Conservation (phyloP, 108 stramenopile species). For the Cyclotella sp. region DNA sequence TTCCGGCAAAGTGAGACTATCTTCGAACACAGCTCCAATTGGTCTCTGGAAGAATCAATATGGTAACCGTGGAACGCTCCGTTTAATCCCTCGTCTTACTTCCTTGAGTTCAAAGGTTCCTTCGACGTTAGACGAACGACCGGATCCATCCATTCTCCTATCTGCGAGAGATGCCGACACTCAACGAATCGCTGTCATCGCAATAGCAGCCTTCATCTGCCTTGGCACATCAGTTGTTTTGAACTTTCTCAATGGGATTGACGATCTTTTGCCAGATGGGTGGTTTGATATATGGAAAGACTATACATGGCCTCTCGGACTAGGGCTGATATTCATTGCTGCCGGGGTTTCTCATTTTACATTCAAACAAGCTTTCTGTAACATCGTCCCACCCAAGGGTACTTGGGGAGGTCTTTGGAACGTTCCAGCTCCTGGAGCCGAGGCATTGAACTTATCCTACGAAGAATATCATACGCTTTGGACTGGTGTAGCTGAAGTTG, state of each 20-base stretch:
- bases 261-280: slow-evolving; percentile 60
- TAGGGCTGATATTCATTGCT: slow-evolving; percentile 75
- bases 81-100: not conserved
- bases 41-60: too few relatives aligned
- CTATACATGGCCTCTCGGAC: slow-evolving; percentile 68
- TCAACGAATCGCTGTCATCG: slow-evolving; percentile 57
- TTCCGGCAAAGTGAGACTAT: too few relatives aligned
- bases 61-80: not conserved
- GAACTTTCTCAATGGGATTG: slow-evolving; percentile 49
- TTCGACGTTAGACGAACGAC: slow-evolving; percentile 35
- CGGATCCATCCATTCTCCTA: slow-evolving; percentile 72
- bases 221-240: slow-evolving; percentile 58
- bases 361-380: slow-evolving; percentile 66
- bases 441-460: slow-evolving; percentile 68
- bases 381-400: slow-evolving; percentile 83
- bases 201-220: slow-evolving; percentile 52
- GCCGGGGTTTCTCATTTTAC: slow-evolving; percentile 87
- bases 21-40: too few relatives aligned
- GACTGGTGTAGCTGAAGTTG: slow-evolving; percentile 85
- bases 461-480: slow-evolving; percentile 85
- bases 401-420: slow-evolving; percentile 91
- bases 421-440: slow-evolving; percentile 75
- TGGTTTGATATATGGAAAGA: slow-evolving; percentile 69
- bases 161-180: slow-evolving; percentile 54
- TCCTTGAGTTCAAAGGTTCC: slow-evolving; percentile 7